Base-by-base conservation (phyloP, 78 protist species). In the Dictyostelium brefeldianum region DNA sequence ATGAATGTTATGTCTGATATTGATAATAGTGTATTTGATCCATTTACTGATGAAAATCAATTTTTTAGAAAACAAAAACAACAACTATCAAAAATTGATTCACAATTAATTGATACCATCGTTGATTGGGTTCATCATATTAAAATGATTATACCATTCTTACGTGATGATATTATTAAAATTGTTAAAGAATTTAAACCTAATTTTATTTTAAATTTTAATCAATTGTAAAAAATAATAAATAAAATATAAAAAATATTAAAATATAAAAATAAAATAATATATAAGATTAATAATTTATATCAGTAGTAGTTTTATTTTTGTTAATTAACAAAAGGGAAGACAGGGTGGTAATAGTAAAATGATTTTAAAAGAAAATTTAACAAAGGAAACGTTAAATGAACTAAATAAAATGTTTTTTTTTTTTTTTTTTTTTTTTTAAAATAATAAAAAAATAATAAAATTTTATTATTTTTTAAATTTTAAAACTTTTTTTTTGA, bases 61-160 rank as follows among this genome's bases (percentile, higher is more conserved):
- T 50, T 77, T 43, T 43, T 14, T 31, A 36, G 46, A 77, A 20
- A 77, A 50, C 64, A 43, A 36, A 50, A 77, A 50, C 4, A 14
- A 22, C 22, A 20, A 8, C 20, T 27, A 48, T 77, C 15, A 43
- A 54, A 78, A 43, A 78, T 15, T 25, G 83, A 78, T 4, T 47
- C 59, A 41, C n/a, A 36, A 36, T 20, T 78, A 31, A 22, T 78
- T 18, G 83, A 78, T 10, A 54, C 71, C 12, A 78, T 78, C n/a
- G 12, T 31, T 2, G 83, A 78, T 78, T 78, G 83, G 83, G 36
- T 78, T 2, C 36, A 27, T 27, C 83, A 78, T 56, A 22, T 78
- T 6, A 78, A 78, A 56, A 31, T 18, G 27, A 51, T 22, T 8
- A 12, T 50, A 14, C 36, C 65, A 22, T 56, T 48, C 41, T 78